Evolutionary conservation across 192 early-diverging fungal species (phyloP), one percentile per base, ranked within the genome.

Genomic region (Backusella luteola): DNA sequence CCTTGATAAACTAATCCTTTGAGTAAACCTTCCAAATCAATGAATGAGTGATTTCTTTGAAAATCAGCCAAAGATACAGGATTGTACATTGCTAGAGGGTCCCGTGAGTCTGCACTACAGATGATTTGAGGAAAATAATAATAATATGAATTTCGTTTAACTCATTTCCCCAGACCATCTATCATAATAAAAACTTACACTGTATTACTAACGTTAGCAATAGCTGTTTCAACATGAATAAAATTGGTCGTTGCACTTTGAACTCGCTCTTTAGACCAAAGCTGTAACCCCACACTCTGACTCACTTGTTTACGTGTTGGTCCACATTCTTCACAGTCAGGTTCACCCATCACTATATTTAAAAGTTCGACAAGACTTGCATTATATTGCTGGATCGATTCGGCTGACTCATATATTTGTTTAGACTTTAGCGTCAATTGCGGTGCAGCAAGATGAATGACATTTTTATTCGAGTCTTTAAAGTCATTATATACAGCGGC

Each of bases 361-460:
- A 91, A 76, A 68, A 88, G 80, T 3, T 87, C 81, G 9, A 77
- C 71, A 32, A 92, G 66, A 8, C 79, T 79, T 19, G 67, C 66
- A 69, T 83, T 68, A 52, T 90, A 91, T 15, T 81, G 52, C n/a
- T 41, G 52, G 9, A 90, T 19, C 9, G 84, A 80, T 8, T 87
- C 76, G 11, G 79, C 69, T 12, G 91, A 83, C 12, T 83, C 63
- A 78, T 93, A 93, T 52, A 90, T 90, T 39, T 92, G 85, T 36
- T 87, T 91, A 32, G 89, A 87, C 19, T 90, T 89, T 42, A 91
- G 67, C 34, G 80, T 84, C 17, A 92, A 79, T 4, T 87, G 87
- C 34, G 39, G 73, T 75, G 91, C 88, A 8, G 32, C 67, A 34
- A 94, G 38, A 34, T 66, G 46, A 38, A 93, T 79, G 0, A 82